Evolutionary conservation across 345 rosid species (phyloP).

Genomic region (Pugionium dolabratum): DNA sequence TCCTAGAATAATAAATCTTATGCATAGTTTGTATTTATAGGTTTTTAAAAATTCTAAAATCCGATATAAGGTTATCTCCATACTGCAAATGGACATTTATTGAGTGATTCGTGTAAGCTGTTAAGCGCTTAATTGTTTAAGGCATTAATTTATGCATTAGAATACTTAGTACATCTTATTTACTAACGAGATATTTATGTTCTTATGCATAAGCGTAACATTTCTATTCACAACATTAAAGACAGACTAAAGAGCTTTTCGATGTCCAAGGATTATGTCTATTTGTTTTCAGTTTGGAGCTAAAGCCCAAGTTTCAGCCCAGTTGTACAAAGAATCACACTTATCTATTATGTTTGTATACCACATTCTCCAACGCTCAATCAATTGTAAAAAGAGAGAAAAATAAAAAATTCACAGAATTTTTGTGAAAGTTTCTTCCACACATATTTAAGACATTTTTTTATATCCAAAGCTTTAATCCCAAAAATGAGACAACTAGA

Average conservation of each 20-base stretch:
- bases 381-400: not conserved
- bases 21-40: too few relatives aligned
- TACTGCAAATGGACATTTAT: not conserved
- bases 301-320: slow-evolving; percentile 23
- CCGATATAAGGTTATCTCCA: not conserved
- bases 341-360: not conserved
- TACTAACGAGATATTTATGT: not conserved
- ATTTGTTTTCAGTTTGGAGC: not conserved
- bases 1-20: too few relatives aligned
- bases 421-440: slow-evolving; percentile 29
- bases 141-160: not conserved
- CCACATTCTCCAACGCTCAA: slow-evolving; percentile 30
- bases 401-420: not conserved
- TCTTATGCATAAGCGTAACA: slow-evolving; percentile 2
- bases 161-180: not conserved
- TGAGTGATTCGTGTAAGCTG: not conserved
- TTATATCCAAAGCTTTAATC: slow-evolving; percentile 4
- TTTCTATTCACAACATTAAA: not conserved
- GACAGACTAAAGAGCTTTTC: not conserved
- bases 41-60: too few relatives aligned
- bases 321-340: not conserved
- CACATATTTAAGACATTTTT: slow-evolving; percentile 10
- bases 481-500: slow-evolving; percentile 24
- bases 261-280: not conserved
- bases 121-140: not conserved